phyloP scores from a whole-genome alignment of 2,329 filamentous ascomycete species.

The Huntiella abstrusa region DNA sequence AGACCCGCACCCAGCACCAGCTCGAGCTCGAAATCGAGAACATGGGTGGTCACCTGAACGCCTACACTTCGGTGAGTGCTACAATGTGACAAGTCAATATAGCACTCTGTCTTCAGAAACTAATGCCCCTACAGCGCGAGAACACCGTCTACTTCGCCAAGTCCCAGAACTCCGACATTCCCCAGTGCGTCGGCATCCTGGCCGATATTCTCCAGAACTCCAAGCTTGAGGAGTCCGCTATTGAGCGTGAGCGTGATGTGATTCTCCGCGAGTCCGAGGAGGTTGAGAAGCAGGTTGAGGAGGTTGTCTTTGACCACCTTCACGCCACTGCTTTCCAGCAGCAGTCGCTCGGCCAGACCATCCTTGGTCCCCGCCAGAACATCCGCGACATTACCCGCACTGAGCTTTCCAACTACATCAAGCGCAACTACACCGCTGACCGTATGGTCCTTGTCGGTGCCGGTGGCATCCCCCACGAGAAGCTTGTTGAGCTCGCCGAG shows the following conservation, averaged over 20 bases:
- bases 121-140: slow-evolving; percentile 47
- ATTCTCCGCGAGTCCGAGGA: slow-evolving; percentile 98
- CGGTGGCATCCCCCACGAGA: slow-evolving; percentile 80
- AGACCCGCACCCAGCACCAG: slow-evolving; percentile 88
- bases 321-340: slow-evolving; percentile 96
- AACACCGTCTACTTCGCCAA: slow-evolving; percentile 99
- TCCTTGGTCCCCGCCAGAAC: slow-evolving; percentile 94
- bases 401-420: slow-evolving; percentile 91
- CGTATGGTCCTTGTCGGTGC: slow-evolving; percentile 97
- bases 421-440: slow-evolving; percentile 98
- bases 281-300: slow-evolving; percentile 98
- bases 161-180: slow-evolving; percentile 94
- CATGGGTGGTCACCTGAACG: slow-evolving; percentile 98
- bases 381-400: slow-evolving; percentile 87
- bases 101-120: too few relatives aligned
- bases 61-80: slow-evolving; percentile 83
- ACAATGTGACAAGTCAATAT: neutral
- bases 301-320: slow-evolving; percentile 97
- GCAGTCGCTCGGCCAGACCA: slow-evolving; percentile 91
- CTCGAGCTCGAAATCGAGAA: slow-evolving; percentile 99
- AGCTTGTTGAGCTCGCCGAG: slow-evolving; percentile 90
- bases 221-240: slow-evolving; percentile 81
- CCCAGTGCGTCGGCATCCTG: slow-evolving; percentile 91
- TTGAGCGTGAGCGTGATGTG: slow-evolving; percentile 95
- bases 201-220: slow-evolving; percentile 99